Evolutionary conservation across 1,139 yeast genomes (phyloP).

Genomic region (Candida frijolesensis): DNA sequence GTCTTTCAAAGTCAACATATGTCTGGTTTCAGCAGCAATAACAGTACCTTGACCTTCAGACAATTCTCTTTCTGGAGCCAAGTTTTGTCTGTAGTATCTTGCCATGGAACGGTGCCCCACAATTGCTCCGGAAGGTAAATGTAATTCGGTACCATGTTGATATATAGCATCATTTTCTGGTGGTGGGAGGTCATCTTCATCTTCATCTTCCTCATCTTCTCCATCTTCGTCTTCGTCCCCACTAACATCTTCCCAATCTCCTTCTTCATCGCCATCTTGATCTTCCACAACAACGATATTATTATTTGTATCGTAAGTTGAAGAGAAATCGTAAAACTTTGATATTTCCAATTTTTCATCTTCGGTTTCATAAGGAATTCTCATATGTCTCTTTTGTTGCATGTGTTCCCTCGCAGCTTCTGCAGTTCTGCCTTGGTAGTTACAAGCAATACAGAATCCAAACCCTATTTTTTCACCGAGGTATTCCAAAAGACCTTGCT

Average conservation of each 20-base stretch:
- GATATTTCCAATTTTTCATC: conserved; percentile 81
- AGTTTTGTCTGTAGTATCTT: conserved; percentile 79
- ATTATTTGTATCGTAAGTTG: conserved; percentile 50
- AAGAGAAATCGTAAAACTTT: conserved; percentile 82
- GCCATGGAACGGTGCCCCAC: conserved; percentile 90
- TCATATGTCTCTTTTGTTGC: conserved; percentile 82
- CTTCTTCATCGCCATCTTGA: conserved; percentile 6
- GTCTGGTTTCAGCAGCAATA: conserved; percentile 88
- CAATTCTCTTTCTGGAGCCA: conserved; percentile 71
- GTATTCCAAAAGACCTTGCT: conserved; percentile 70
- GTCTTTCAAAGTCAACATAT: conserved; percentile 55
- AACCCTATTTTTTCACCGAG: conserved; percentile 82
- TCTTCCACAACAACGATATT: conserved; percentile 17
- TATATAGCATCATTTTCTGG: conserved; percentile 34
- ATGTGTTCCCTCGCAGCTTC: conserved; percentile 93
- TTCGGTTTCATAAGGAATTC: conserved; percentile 83
- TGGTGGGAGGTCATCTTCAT: conserved; percentile 47
- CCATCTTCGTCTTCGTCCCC: conserved; percentile 29
- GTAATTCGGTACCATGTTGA: conserved; percentile 72
- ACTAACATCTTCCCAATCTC: conserved; percentile 19
- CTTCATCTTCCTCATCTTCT: conserved; percentile 40
- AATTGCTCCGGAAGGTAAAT: conserved; percentile 83
- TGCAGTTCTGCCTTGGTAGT: conserved; percentile 77
- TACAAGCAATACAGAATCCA: conserved; percentile 85
- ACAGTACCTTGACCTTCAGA: conserved; percentile 94